Conservation (phyloP, 176 grass and related monocot species). For the Calamus simplicifolius region DNA sequence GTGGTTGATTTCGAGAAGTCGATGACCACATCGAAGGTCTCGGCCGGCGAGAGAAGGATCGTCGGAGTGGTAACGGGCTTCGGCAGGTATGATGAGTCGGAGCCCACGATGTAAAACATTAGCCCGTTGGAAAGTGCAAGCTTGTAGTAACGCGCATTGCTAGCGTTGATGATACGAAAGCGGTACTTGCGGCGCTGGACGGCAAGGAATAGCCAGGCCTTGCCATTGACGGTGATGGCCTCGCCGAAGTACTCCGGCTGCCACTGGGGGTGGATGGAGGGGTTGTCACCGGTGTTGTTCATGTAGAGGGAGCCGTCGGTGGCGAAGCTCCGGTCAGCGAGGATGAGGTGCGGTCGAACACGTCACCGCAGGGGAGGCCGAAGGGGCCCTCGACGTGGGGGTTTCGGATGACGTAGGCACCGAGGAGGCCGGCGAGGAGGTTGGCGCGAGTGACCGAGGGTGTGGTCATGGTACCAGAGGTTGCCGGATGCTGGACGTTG, state of each 20-base stretch:
- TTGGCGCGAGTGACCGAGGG: slow-evolving; percentile 56
- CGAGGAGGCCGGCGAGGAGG: slow-evolving; percentile 71
- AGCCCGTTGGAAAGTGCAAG: slow-evolving; percentile 36
- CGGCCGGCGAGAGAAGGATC: slow-evolving; percentile 37
- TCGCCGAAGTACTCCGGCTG: slow-evolving; percentile 69
- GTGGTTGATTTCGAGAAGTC: slow-evolving; percentile 20
- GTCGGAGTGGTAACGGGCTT: slow-evolving; percentile 6
- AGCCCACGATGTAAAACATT: slow-evolving; percentile 53
- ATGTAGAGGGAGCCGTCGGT: slow-evolving; percentile 47
- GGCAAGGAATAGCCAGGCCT: slow-evolving; percentile 56
- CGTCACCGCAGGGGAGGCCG: slow-evolving; percentile 41
- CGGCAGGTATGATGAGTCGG: slow-evolving; percentile 47
- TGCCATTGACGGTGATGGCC: slow-evolving; percentile 58
- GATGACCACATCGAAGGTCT: slow-evolving; percentile 54
- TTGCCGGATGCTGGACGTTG: slow-evolving; percentile 46
- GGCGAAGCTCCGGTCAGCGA: slow-evolving; percentile 67
- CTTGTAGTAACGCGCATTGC: slow-evolving; percentile 69
- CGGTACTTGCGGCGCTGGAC: slow-evolving; percentile 43
- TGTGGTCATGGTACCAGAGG: slow-evolving; percentile 75
- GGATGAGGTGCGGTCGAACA: slow-evolving; percentile 38
- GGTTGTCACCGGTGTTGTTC: slow-evolving; percentile 40
- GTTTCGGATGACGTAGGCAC: slow-evolving; percentile 46
- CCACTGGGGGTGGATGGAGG: slow-evolving; percentile 41
- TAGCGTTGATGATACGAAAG: slow-evolving; percentile 55
- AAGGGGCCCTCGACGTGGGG: slow-evolving; percentile 19